Conservation (phyloP, 768 basidiomycete genomes). For the Exidia glandulosa region DNA sequence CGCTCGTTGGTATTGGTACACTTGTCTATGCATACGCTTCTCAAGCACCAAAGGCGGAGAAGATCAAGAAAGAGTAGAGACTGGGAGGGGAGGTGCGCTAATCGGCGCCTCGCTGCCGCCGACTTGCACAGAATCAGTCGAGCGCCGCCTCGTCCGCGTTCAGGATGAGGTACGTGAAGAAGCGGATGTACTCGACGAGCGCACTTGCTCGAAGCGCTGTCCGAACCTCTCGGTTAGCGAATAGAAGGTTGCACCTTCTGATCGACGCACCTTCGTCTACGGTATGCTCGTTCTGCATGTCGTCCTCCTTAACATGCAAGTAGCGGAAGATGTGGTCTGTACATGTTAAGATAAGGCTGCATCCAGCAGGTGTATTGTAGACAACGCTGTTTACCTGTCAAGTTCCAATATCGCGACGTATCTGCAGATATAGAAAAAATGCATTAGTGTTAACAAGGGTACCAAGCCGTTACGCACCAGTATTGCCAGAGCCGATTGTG, state of each 20-base stretch:
- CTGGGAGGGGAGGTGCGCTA: background rate
- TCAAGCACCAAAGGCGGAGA: background rate
- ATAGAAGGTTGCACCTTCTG: background rate
- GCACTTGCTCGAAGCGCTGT: background rate
- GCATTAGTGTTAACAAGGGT: background rate
- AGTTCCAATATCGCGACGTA: constrained; percentile 9
- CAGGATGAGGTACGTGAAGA: constrained; percentile 33
- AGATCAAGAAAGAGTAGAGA: background rate
- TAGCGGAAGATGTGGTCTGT: constrained; percentile 12
- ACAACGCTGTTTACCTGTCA: too few relatives aligned
- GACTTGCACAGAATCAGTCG: background rate
- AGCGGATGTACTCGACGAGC: constrained; percentile 29
- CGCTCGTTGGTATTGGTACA: constrained; percentile 64
- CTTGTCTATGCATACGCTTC: constrained; percentile 36
- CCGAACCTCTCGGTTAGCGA: background rate
- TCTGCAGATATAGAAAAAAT: background rate
- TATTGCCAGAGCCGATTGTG: background rate
- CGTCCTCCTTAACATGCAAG: constrained; percentile 3
- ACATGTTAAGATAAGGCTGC: too few relatives aligned
- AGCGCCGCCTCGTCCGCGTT: constrained; percentile 29
- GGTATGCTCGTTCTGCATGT: background rate
- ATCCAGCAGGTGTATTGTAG: too few relatives aligned
- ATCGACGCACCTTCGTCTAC: constrained; percentile 1
- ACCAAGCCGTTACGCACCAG: background rate
- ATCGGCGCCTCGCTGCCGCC: background rate